A percentile compares a stretch with the other conserved stretches of the same genome.
These are phyloP conservation scores for Rhizopus arrhizus DNA, from an alignment of 371 early-diverging fungal species.

Conservation along the genomic window DNA sequence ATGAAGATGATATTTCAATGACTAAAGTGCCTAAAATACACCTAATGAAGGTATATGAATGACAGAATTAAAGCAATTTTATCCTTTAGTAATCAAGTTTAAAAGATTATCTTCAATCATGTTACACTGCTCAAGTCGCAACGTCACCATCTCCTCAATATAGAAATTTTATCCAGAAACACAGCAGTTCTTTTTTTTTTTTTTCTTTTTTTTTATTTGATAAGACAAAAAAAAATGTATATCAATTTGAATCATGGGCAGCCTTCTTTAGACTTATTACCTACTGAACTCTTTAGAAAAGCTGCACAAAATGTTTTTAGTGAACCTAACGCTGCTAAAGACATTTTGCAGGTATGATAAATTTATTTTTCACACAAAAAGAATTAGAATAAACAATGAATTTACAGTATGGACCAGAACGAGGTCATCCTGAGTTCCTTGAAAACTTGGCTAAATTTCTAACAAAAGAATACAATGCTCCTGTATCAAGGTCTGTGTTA, in stretches of 20 bases:
- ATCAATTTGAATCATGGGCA: constrained; percentile 39
- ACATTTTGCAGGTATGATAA: constrained; percentile 32
- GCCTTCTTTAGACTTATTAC: constrained; percentile 39
- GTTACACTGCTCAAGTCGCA: no score
- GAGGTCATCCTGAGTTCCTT: constrained; percentile 26
- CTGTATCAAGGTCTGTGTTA: constrained; percentile 27
- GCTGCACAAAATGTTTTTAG: constrained; percentile 26
- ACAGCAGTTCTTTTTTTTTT: constrained; percentile 1
- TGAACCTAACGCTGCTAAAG: constrained; percentile 22
- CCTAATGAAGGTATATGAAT: no score
- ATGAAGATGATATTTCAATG: no score
- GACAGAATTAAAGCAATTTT: no score
- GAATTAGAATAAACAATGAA: neutral
- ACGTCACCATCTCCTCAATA: no score
- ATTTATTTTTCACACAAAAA: neutral
- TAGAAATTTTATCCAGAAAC: neutral
- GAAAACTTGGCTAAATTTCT: constrained; percentile 34
- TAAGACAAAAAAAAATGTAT: constrained; percentile 5
- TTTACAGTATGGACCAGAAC: constrained; percentile 36
- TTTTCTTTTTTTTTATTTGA: neutral
- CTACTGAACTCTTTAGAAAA: constrained; percentile 22
- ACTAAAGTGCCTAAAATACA: no score
- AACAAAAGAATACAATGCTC: constrained; percentile 20
- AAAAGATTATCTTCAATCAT: no score
- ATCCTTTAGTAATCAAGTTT: no score